Evolutionary conservation across 139 green algal species (phyloP), one percentile per base, ranked within the genome.

Genomic region (Dunaliella primolecta): DNA sequence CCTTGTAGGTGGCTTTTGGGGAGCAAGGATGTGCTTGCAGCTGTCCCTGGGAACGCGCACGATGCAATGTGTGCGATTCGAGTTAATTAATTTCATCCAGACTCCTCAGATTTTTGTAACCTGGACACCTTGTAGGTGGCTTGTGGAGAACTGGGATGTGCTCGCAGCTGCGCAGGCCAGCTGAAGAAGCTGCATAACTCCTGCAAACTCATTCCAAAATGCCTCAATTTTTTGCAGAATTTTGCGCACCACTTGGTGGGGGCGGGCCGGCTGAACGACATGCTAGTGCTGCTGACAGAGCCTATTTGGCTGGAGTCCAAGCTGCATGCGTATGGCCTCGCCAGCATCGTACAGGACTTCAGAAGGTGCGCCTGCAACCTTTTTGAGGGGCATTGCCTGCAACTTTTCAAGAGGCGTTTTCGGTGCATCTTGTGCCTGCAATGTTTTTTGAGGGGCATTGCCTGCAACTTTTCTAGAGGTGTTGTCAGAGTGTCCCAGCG

Each of bases 251-350:
- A 97, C 88, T 78, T 96, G 33, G 75, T 93, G 33, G 89, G 83
- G 0, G 92, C 89, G 3, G 88, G 86, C 36, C 84, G 84, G 57
- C 37, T 90, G 64, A 64, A 81, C 0, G 85, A 92, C 38, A 84
- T 96, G 74, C 82, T 88, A 27, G 2, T 23, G 30, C 86, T 97
- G 87, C 87, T 97, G 34, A 84, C 86, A 24, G 88, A 93, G 74
- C 91, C 94, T 0, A 72, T 64, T 36, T 97, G 94, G 94, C 89
- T 97, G 88, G 92, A 95, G 79, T 80, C 83, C 36, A 97, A 97
- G 89, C 90, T 98, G 87, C 88, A 91, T 77, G 88, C 87, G 32
- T 95, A 94, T 75, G 93, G 93, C 25, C 83, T 89, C 2, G 89
- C 90, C 3, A 87, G 83, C 0, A 87, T 96, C 1, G 93, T 96